phyloP scores from a whole-genome alignment of 257 asterid species.

The Nicotiana paniculata region DNA sequence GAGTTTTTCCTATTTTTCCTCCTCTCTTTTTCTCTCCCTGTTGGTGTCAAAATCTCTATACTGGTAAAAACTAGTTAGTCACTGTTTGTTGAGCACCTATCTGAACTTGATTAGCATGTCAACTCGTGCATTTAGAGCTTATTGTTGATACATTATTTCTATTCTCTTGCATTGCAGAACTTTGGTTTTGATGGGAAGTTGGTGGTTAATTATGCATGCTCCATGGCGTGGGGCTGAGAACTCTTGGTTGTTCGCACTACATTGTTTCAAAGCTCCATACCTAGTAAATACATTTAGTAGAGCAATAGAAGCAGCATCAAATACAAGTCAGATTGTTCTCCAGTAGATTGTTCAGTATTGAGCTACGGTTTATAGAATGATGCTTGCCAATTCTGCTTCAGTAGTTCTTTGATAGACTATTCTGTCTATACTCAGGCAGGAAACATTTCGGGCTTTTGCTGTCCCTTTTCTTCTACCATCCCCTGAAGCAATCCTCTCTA shows the following conservation, averaged over 20 bases:
- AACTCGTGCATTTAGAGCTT: no score
- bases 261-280: background rate
- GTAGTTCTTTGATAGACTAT: background rate
- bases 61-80: background rate
- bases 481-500: background rate
- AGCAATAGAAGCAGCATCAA: background rate
- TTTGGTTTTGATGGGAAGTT: conserved; percentile 88
- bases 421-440: background rate
- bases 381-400: background rate
- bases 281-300: background rate
- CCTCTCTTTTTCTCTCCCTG: background rate
- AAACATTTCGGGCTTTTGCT: background rate
- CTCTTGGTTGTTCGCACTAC: background rate
- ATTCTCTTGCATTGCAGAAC: conserved; percentile 47
- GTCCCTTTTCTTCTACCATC: background rate
- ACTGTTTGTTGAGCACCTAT: background rate
- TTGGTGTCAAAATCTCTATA: background rate
- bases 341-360: background rate
- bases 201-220: conserved; percentile 89
- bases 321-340: background rate
- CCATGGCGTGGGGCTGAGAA: conserved; percentile 97
- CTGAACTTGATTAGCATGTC: background rate
- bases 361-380: background rate
- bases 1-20: background rate
- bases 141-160: no score